A percentile compares a stretch with the other conserved stretches of the same genome.
These are phyloP conservation scores for Pestalotiopsis sp. DNA, from an alignment of 2,329 filamentous ascomycete species.

Conservation along the genomic window DNA sequence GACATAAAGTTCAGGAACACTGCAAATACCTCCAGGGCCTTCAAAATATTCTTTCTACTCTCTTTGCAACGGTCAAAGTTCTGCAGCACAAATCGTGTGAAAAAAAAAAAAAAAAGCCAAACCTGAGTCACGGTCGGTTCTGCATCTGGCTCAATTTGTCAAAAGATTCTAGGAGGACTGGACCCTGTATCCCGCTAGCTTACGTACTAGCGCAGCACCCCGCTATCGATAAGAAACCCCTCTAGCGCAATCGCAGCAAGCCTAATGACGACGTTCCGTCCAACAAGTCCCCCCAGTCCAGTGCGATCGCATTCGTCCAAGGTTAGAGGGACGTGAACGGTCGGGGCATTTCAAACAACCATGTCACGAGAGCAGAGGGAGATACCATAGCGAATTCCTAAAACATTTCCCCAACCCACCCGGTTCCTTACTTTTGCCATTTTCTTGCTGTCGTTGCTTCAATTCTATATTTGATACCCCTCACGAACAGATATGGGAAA, in stretches of 20 bases:
- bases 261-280: neutral
- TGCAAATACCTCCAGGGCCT: too few species aligned
- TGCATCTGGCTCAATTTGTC: too few species aligned
- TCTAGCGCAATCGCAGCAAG: neutral
- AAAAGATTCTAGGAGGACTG: neutral
- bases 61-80: too few species aligned
- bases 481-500: slow-evolving; percentile 49
- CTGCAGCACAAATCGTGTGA: too few species aligned
- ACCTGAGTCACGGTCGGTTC: too few species aligned
- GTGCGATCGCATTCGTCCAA: neutral
- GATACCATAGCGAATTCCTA: neutral
- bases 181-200: neutral
- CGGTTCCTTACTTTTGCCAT: neutral
- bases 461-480: neutral
- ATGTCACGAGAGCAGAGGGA: neutral
- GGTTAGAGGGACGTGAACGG: neutral
- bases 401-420: neutral
- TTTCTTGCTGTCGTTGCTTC: neutral
- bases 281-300: neutral
- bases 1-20: too few species aligned
- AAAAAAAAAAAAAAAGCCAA: too few species aligned
- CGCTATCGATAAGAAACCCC: slow-evolving; percentile 10
- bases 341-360: neutral
- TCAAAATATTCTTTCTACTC: too few species aligned
- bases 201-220: neutral